phyloP scores from a whole-genome alignment of 306 rosid genomes.

The Cicer bijugum region DNA sequence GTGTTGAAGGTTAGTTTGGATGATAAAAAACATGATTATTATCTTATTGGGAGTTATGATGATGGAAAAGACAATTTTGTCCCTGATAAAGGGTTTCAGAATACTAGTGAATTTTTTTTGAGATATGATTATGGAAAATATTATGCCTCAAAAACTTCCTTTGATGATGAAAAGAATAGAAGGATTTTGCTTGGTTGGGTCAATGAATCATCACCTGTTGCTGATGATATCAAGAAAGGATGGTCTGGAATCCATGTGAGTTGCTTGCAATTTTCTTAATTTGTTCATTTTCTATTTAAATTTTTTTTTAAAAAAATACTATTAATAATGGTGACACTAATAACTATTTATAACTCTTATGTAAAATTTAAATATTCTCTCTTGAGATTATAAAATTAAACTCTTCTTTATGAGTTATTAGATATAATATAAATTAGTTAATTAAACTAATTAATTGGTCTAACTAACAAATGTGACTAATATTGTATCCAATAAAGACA shows the following conservation, averaged over 20 bases:
- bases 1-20: slow-evolving; percentile 79
- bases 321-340: too few species aligned
- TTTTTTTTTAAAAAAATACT: too few species aligned
- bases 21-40: slow-evolving; percentile 65
- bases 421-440: too few species aligned
- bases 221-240: slow-evolving; percentile 68
- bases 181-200: slow-evolving; percentile 84
- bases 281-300: neutral
- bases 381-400: too few species aligned
- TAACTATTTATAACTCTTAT: too few species aligned
- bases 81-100: slow-evolving; percentile 56
- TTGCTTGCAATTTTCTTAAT: neutral
- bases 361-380: too few species aligned
- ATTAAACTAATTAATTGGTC: too few species aligned
- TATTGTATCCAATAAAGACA: too few species aligned
- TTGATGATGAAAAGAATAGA: slow-evolving; percentile 59
- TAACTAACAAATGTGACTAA: too few species aligned
- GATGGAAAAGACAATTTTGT: slow-evolving; percentile 51
- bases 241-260: slow-evolving; percentile 92
- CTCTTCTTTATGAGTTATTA: too few species aligned
- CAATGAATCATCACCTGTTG: slow-evolving; percentile 71
- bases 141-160: slow-evolving; percentile 91
- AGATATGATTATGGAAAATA: slow-evolving; percentile 89
- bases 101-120: slow-evolving; percentile 38
- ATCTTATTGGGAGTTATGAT: slow-evolving; percentile 67